Evolutionary conservation across 2,329 filamentous ascomycete genomes (phyloP).

Genomic region (Talaromyces sp.): DNA sequence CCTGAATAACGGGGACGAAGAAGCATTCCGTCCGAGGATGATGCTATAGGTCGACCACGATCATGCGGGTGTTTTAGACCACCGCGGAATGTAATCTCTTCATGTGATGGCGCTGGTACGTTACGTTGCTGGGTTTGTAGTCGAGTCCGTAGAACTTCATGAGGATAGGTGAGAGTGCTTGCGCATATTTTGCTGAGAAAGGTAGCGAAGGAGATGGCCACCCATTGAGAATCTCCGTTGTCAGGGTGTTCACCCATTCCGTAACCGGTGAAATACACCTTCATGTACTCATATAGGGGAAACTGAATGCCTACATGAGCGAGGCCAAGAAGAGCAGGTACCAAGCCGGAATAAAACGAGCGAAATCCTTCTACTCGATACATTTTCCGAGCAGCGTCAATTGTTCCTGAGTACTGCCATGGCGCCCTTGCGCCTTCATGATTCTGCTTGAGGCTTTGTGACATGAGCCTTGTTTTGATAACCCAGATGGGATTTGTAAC

Average conservation of each 20-base stretch:
- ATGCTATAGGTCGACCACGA: slow-evolving; percentile 47
- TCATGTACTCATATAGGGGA: slow-evolving; percentile 91
- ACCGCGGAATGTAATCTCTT: slow-evolving; percentile 55
- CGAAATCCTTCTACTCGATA: slow-evolving; percentile 83
- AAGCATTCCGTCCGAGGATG: slow-evolving; percentile 61
- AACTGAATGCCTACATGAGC: slow-evolving; percentile 98
- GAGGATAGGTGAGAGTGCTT: slow-evolving; percentile 93
- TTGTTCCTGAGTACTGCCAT: slow-evolving; percentile 89
- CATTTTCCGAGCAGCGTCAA: slow-evolving; percentile 95
- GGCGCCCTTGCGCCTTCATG: slow-evolving; percentile 54
- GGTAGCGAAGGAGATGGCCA: slow-evolving; percentile 83
- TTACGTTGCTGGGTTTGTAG: slow-evolving; percentile 89
- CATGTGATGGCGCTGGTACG: slow-evolving; percentile 47
- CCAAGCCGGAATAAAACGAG: slow-evolving; percentile 94
- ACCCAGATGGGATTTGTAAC: slow-evolving; percentile 99
- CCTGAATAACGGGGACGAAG: slow-evolving; percentile 69
- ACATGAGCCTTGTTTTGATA: slow-evolving; percentile 98
- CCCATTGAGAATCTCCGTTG: slow-evolving; percentile 69
- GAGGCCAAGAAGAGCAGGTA: slow-evolving; percentile 85
- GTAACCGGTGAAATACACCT: slow-evolving; percentile 84
- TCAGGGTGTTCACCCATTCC: slow-evolving; percentile 76
- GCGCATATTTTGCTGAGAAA: slow-evolving; percentile 93
- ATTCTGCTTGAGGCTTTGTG: slow-evolving; percentile 67
- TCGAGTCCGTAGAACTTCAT: slow-evolving; percentile 91
- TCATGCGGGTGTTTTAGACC: slow-evolving; percentile 44